phyloP scores from a whole-genome alignment of 2,329 filamentous ascomycete species.

The Sporothrix globosa region DNA sequence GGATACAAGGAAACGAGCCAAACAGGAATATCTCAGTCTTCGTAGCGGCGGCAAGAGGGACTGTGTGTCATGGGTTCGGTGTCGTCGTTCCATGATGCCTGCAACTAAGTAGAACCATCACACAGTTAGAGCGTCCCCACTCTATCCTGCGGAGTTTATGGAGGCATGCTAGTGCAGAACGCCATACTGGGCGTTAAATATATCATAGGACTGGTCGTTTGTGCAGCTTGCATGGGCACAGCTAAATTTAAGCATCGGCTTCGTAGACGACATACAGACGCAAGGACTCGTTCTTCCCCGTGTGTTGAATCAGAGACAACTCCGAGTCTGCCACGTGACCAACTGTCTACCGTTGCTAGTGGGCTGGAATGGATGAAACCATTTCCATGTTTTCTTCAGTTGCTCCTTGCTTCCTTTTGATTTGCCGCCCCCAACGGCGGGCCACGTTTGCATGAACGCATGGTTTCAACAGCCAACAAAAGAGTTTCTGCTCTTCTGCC shows the following conservation, averaged over 20 bases:
- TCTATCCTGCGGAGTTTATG: background rate
- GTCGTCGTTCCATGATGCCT: background rate
- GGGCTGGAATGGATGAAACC: slow-evolving; percentile 15
- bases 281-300: background rate
- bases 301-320: background rate
- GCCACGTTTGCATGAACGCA: slow-evolving; percentile 19
- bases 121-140: background rate
- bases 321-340: slow-evolving; percentile 5
- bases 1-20: no score
- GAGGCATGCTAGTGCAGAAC: slow-evolving; percentile 1
- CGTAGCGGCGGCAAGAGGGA: background rate
- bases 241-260: no score
- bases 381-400: background rate
- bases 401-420: background rate
- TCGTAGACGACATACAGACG: background rate
- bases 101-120: background rate
- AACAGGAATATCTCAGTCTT: slow-evolving; percentile 4
- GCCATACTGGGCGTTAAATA: background rate
- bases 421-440: background rate
- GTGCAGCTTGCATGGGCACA: background rate
- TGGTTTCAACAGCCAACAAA: slow-evolving; percentile 22
- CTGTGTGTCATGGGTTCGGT: no score
- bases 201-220: background rate
- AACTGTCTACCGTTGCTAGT: background rate
- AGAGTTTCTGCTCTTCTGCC: background rate